These are phyloP conservation scores for Phytophthora pseudosyringae DNA, from an alignment of 352 stramenopile species.

Conservation along the genomic window DNA sequence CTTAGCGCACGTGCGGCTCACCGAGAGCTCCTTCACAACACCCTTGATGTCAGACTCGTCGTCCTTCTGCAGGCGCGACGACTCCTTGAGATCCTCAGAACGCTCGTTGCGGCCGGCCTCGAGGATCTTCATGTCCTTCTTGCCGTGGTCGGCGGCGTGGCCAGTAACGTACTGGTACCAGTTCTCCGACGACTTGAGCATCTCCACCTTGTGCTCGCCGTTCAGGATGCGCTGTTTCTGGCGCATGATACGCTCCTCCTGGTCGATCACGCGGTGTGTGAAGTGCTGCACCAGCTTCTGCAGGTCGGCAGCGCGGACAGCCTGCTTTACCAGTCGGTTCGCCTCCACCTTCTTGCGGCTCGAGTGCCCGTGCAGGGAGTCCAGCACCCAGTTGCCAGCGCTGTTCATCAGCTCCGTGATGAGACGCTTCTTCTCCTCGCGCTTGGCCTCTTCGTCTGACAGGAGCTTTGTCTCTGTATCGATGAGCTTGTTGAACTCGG, in stretches of 20 bases:
- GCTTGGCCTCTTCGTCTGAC: constrained; percentile 83
- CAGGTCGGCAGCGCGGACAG: constrained; percentile 79
- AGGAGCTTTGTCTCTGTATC: constrained; percentile 81
- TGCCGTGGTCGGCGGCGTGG: constrained; percentile 72
- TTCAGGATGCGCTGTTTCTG: constrained; percentile 92
- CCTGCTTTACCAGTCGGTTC: constrained; percentile 85
- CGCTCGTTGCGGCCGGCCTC: constrained; percentile 71
- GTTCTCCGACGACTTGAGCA: constrained; percentile 91
- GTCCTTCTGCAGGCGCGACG: constrained; percentile 83
- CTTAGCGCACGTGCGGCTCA: constrained; percentile 67
- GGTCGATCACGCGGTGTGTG: constrained; percentile 89
- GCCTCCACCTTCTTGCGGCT: constrained; percentile 89
- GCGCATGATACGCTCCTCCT: constrained; percentile 90
- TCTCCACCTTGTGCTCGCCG: constrained; percentile 91
- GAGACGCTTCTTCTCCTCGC: constrained; percentile 88
- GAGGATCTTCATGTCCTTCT: constrained; percentile 88
- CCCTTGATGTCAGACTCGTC: constrained; percentile 80
- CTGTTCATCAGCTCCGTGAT: constrained; percentile 90
- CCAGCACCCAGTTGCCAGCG: constrained; percentile 86
- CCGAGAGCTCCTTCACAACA: constrained; percentile 67
- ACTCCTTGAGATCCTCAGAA: constrained; percentile 79
- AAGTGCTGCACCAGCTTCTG: constrained; percentile 91
- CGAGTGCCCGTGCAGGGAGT: constrained; percentile 85
- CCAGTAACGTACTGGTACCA: constrained; percentile 91
- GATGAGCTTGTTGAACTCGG: constrained; percentile 74